A percentile compares a stretch with the other conserved stretches of the same genome.
Conservation (phyloP, 768 basidiomycete genomes). For the Dictyophora rubrovolvata region DNA sequence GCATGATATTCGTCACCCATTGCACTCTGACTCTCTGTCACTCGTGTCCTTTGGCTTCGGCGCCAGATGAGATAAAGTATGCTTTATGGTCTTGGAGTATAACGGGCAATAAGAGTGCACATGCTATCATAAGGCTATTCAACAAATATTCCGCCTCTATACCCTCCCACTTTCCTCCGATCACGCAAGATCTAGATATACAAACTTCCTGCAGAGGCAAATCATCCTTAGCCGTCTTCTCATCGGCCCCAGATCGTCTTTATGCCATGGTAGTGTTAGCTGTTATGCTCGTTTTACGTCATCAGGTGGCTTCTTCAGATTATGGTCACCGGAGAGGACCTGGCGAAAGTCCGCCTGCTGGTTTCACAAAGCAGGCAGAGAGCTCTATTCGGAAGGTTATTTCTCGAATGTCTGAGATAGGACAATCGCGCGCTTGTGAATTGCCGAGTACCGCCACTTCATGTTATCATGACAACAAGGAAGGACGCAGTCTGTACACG, state of each 20-base stretch:
- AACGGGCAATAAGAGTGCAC: background rate
- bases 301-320: conserved; percentile 5
- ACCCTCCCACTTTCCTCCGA: background rate
- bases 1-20: background rate
- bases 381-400: background rate
- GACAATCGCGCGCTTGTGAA: background rate
- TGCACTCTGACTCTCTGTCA: conserved; percentile 4
- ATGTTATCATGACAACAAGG: background rate
- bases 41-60: background rate
- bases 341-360: conserved; percentile 3
- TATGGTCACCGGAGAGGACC: background rate
- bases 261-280: conserved; percentile 8
- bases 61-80: background rate
- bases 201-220: background rate
- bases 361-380: conserved; percentile 5
- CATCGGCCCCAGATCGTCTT: conserved; percentile 1
- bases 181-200: background rate
- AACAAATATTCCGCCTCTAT: background rate
- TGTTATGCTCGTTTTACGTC: conserved; percentile 1
- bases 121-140: background rate
- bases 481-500: background rate
- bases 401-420: background rate
- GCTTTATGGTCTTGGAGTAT: conserved; percentile 6
- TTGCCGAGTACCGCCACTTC: background rate
- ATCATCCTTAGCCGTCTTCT: background rate